phyloP scores from a whole-genome alignment of 495 filamentous ascomycete genomes.

The Penicillium nucicola region DNA sequence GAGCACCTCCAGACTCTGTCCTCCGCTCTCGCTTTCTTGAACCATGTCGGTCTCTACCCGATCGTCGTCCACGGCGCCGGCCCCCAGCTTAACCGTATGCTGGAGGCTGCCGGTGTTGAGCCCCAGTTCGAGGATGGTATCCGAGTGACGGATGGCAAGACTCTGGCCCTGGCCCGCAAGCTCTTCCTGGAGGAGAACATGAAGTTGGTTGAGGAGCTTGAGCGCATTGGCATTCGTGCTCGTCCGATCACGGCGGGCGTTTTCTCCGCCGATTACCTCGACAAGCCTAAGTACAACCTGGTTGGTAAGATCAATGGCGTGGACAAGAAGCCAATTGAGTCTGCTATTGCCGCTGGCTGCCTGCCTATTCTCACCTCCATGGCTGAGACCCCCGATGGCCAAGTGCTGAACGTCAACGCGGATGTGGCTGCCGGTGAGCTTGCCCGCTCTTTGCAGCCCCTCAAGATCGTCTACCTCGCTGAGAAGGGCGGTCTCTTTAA shows the following conservation, averaged over 20 bases:
- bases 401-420: slow-evolving; percentile 96
- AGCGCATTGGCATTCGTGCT: slow-evolving; percentile 86
- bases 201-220: slow-evolving; percentile 88
- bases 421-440: slow-evolving; percentile 95
- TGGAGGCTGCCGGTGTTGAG: slow-evolving; percentile 89
- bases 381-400: slow-evolving; percentile 90
- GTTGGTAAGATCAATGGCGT: slow-evolving; percentile 96
- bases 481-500: slow-evolving; percentile 98
- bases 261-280: slow-evolving; percentile 90
- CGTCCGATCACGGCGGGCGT: slow-evolving; percentile 91
- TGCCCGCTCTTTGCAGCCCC: slow-evolving; percentile 80
- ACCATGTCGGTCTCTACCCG: slow-evolving; percentile 92
- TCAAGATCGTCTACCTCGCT: slow-evolving; percentile 97
- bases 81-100: slow-evolving; percentile 90
- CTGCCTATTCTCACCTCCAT: slow-evolving; percentile 95
- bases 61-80: slow-evolving; percentile 97
- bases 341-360: slow-evolving; percentile 86
- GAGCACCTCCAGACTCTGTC: slow-evolving; percentile 90
- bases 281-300: slow-evolving; percentile 90
- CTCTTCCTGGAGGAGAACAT: slow-evolving; percentile 96
- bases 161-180: slow-evolving; percentile 81
- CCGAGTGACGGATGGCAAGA: slow-evolving; percentile 93
- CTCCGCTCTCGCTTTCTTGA: slow-evolving; percentile 84
- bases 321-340: slow-evolving; percentile 86
- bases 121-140: slow-evolving; percentile 97